Conservation (phyloP, 352 stramenopile species). For the Phytophthora syringae region DNA sequence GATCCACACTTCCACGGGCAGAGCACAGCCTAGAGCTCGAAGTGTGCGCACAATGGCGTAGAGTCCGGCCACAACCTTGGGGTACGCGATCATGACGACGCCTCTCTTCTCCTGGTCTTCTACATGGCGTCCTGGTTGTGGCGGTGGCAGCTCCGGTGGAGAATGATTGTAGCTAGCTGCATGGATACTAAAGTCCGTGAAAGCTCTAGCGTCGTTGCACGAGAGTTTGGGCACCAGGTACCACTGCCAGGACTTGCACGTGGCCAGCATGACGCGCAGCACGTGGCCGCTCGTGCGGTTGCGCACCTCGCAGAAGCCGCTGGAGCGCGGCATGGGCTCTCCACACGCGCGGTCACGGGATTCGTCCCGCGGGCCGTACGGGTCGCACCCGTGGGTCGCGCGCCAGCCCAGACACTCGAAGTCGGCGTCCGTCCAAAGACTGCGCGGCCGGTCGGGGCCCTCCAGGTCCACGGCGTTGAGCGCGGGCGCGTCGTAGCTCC, state of each 20-base stretch:
- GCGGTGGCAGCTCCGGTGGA: conserved; percentile 24
- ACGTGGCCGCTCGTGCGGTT: conserved; percentile 65
- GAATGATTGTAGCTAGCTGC: conserved; percentile 51
- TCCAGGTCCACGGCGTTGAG: conserved; percentile 57
- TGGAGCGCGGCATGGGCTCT: conserved; percentile 49
- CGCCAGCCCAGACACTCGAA: conserved; percentile 83
- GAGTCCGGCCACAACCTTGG: conserved; percentile 66
- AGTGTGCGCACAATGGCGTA: conserved; percentile 78
- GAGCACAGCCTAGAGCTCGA: conserved; percentile 43
- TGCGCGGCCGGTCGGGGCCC: conserved; percentile 30
- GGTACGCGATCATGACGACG: conserved; percentile 76
- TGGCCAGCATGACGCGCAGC: conserved; percentile 70
- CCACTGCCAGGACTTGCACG: conserved; percentile 76
- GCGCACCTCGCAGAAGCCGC: conserved; percentile 76
- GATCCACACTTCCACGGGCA: conserved; percentile 77
- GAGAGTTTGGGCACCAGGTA: conserved; percentile 58
- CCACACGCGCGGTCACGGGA: conserved; percentile 51
- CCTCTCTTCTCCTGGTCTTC: conserved; percentile 38
- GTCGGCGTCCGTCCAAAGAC: conserved; percentile 58
- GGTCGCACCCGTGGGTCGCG: conserved; percentile 69
- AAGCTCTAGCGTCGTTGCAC: conserved; percentile 62
- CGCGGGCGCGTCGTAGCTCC: conserved; percentile 40
- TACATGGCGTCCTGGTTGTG: conserved; percentile 5
- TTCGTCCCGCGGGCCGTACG: conserved; percentile 55
- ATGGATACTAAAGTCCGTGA: conserved; percentile 75